These are phyloP conservation scores for Bruguiera hainesii DNA, from an alignment of 441 rosid genomes.

Conservation along the genomic window DNA sequence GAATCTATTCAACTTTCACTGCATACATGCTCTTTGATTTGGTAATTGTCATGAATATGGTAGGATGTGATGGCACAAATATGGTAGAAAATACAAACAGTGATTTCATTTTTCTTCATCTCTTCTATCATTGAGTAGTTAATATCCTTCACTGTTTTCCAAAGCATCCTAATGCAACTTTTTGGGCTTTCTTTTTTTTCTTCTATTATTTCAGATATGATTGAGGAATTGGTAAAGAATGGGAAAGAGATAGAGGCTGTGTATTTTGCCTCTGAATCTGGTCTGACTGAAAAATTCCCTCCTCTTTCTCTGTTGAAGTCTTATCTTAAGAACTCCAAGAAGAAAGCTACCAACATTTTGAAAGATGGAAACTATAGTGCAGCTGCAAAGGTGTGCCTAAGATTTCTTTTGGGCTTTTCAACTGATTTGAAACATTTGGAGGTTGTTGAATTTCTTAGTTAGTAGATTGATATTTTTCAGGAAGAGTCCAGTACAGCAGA, in stretches of 20 bases:
- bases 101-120: no score
- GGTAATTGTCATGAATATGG: no score
- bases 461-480: constrained; percentile 27
- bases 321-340: constrained; percentile 35
- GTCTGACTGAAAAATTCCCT: constrained; percentile 47
- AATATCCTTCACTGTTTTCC: no score
- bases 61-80: no score
- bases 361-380: constrained; percentile 36
- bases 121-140: no score
- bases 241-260: constrained; percentile 60
- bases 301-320: constrained; percentile 49
- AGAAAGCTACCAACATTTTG: constrained; percentile 31
- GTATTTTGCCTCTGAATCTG: constrained; percentile 51
- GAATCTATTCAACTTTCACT: no score
- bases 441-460: background rate
- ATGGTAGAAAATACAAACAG: no score
- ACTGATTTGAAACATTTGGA: background rate
- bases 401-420: background rate
- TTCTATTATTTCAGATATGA: constrained; percentile 31
- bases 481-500: constrained; percentile 45
- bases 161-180: no score
- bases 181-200: background rate
- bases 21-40: no score
- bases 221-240: constrained; percentile 46
- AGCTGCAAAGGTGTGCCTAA: constrained; percentile 34